Evolutionary conservation across 805 yeast genomes (phyloP).

Genomic region (Teunomyces barrocoloradensis): DNA sequence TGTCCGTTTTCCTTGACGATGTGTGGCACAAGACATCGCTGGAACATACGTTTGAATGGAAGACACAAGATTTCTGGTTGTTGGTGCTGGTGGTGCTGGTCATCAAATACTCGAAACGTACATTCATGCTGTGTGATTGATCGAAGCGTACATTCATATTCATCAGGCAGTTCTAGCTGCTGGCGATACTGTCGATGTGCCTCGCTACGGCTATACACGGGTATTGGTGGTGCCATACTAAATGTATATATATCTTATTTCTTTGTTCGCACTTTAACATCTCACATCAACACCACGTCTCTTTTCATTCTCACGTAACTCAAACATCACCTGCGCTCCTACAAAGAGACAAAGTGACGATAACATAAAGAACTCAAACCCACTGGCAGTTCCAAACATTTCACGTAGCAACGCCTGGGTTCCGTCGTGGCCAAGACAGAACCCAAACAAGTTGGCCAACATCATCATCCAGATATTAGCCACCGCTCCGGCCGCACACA

Average conservation of each 20-base stretch:
- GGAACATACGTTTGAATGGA: conserved; percentile 43
- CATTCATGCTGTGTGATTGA: conserved; percentile 42
- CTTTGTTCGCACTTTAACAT: conserved; percentile 47
- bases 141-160: conserved; percentile 32
- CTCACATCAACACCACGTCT: conserved; percentile 79
- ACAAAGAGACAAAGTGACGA: conserved; percentile 71
- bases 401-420: conserved; percentile 60
- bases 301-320: conserved; percentile 80
- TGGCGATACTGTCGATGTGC: conserved; percentile 23
- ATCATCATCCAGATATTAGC: conserved; percentile 96
- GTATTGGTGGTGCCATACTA: conserved; percentile 44
- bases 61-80: conserved; percentile 39
- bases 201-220: conserved; percentile 32
- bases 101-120: conserved; percentile 29
- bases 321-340: conserved; percentile 93
- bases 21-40: conserved; percentile 33
- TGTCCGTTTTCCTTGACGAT: conserved; percentile 22
- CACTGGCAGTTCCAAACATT: conserved; percentile 69
- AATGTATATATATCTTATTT: too few relatives aligned
- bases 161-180: conserved; percentile 28
- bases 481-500: conserved; percentile 87
- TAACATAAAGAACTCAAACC: conserved; percentile 58
- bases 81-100: conserved; percentile 14
- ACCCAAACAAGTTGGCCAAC: conserved; percentile 93
- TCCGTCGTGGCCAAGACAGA: conserved; percentile 91